Percentiles rank a stretch among this genome's conserved stretches.
Evolutionary conservation across 345 rosid species (phyloP).

Genomic region (Tarenaya hassleriana): DNA sequence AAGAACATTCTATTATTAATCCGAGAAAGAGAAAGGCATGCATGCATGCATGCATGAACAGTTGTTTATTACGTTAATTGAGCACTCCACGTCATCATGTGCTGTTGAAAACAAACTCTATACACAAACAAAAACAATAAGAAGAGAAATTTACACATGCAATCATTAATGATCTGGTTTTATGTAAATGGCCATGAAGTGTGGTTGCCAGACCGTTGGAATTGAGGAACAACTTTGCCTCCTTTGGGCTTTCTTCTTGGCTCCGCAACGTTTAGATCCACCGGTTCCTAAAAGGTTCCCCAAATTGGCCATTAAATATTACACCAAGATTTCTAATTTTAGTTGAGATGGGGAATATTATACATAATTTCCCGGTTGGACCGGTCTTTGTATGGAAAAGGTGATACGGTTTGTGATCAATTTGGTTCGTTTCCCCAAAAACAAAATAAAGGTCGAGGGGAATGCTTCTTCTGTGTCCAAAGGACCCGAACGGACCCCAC

Average conservation of each 20-base stretch:
- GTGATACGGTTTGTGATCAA: slow-evolving; percentile 4
- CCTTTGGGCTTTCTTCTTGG: slow-evolving; percentile 20
- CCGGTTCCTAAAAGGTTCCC: slow-evolving; percentile 8
- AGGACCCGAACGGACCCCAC: slow-evolving; percentile 31
- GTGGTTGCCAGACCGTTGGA: too few relatives aligned
- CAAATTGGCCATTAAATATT: slow-evolving; percentile 25
- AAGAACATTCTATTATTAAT: too few relatives aligned
- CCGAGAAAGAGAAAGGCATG: too few relatives aligned
- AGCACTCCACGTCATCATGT: too few relatives aligned
- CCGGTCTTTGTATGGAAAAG: slow-evolving; percentile 2
- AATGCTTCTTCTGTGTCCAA: slow-evolving; percentile 29
- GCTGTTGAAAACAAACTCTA: too few relatives aligned
- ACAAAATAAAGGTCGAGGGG: slow-evolving; percentile 15
- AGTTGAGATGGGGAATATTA: background rate
- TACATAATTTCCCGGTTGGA: slow-evolving; percentile 6
- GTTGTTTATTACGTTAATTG: too few relatives aligned
- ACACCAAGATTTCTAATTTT: slow-evolving; percentile 15
- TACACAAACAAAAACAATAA: too few relatives aligned
- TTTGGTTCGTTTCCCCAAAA: slow-evolving; percentile 14
- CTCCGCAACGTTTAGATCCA: slow-evolving; percentile 22
- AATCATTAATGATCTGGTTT: too few relatives aligned
- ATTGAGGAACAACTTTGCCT: slow-evolving; percentile 13
- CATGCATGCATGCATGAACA: too few relatives aligned
- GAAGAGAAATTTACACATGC: too few relatives aligned
- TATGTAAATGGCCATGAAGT: too few relatives aligned